Base-by-base conservation (phyloP, 2,329 filamentous ascomycete genomes). In the Epichloe coenophiala region DNA sequence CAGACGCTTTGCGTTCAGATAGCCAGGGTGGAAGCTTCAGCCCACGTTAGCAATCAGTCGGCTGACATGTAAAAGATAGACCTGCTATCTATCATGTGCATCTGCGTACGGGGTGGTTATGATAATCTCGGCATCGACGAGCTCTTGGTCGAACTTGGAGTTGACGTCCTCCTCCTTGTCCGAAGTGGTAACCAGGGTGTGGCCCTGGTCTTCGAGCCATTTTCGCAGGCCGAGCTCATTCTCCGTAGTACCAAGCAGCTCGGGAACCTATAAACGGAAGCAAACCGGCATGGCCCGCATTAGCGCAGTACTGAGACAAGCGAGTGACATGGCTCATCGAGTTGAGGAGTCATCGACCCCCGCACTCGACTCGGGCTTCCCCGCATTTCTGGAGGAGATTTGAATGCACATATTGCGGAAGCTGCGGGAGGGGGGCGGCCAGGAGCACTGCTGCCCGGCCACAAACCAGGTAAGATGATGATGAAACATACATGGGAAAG, bases 201-300 rank as follows among this genome's bases (percentile, higher is more conserved):
- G 93, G 63, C 93, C 93, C 70, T 94, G 84, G 55, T 91, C 87
- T 77, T 97, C 93, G 61, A 98, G 84, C 91, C 93, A 98, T 73
- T 94, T 90, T 66, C 93, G 83, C 67, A 98, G 77, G 61, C 93
- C 93, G 55, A 98, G 88, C 79, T 98, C 93, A 71, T 97, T 97
- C 79, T 98, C 88, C 46, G 89, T 96, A 57, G 93, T 95, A 64
- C 93, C 93, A 63, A 96, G 82, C 61, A 98, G 80, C 63, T 80
- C 80, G 57, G 90, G 89, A 68, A 83, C 78, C 78, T 83, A 37
- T 2, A 31, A 11, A 48, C 3, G 12, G 23, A 36, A 9, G 27
- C 17, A 47, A 36, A 7, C 12, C 15, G 19, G 5, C 27, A 33
- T 21, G 19, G 19, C n/a, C 38, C 23, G 21, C 5, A 41, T 53